Conservation (phyloP, 495 filamentous ascomycete genomes). For the Rhypophila decipiens region DNA sequence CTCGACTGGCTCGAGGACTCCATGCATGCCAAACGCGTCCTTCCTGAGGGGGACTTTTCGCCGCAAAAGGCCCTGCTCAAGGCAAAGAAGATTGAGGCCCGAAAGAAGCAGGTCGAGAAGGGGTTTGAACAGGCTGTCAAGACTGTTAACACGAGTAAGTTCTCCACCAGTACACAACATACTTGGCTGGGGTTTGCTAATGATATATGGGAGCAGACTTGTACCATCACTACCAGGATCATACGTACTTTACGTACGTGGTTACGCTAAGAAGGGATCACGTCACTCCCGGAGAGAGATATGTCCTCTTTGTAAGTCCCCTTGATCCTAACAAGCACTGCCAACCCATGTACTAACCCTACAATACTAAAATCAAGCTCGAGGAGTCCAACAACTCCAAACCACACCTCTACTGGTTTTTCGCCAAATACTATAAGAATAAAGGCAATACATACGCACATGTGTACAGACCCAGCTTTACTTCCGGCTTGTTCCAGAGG, state of each 20-base stretch:
- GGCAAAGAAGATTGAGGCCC: slow-evolving; percentile 31
- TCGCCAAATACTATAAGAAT: slow-evolving; percentile 29
- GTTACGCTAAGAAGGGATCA: slow-evolving; percentile 21
- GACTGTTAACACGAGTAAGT: slow-evolving; percentile 29
- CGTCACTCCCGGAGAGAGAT: slow-evolving; percentile 22
- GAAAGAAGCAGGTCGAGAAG: slow-evolving; percentile 29
- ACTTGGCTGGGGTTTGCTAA: neutral
- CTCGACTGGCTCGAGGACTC: slow-evolving; percentile 38
- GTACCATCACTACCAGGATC: slow-evolving; percentile 27
- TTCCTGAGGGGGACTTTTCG: slow-evolving; percentile 18
- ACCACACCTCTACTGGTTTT: slow-evolving; percentile 36
- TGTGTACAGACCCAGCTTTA: slow-evolving; percentile 18
- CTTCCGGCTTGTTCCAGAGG: slow-evolving; percentile 15
- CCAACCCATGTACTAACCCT: neutral
- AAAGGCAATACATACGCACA: slow-evolving; percentile 18
- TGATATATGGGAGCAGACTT: slow-evolving; percentile 3
- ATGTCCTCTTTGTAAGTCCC: slow-evolving; percentile 27
- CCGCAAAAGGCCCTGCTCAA: slow-evolving; percentile 12
- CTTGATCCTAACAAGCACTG: neutral
- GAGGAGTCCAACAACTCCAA: slow-evolving; percentile 40
- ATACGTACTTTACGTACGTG: slow-evolving; percentile 28
- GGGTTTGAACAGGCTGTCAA: slow-evolving; percentile 37
- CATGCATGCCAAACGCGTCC: slow-evolving; percentile 5
- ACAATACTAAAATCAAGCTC: slow-evolving; percentile 21
- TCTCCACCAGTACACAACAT: neutral